Conservation (phyloP, 2,329 filamentous ascomycete genomes). For the Gaeumannomyces sp. region DNA sequence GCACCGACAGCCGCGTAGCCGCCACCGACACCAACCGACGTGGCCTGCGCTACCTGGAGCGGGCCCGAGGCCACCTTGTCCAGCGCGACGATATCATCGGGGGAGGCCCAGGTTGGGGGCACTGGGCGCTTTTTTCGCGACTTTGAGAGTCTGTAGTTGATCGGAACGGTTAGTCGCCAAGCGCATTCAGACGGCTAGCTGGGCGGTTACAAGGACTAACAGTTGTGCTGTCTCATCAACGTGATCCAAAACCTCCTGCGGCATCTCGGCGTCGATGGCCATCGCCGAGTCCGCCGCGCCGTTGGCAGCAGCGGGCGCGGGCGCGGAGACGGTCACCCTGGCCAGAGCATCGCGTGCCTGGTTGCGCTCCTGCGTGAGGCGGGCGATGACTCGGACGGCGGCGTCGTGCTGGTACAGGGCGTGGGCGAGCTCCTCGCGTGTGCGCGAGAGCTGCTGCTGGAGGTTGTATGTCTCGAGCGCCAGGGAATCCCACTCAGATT, state of each 20-base stretch:
- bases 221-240: conserved; percentile 74
- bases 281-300: conserved; percentile 59
- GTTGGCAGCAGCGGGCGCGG: conserved; percentile 4
- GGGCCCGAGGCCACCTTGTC: conserved; percentile 38
- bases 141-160: conserved; percentile 64
- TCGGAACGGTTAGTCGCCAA: neutral
- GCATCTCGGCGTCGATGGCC: conserved; percentile 81
- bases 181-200: too few relatives aligned
- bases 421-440: conserved; percentile 86
- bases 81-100: conserved; percentile 58
- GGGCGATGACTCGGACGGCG: conserved; percentile 88
- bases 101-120: conserved; percentile 77
- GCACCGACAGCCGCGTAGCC: conserved; percentile 70
- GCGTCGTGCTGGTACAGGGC: conserved; percentile 97
- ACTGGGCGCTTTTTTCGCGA: conserved; percentile 83
- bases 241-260: conserved; percentile 62
- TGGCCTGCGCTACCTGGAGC: conserved; percentile 41
- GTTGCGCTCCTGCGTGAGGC: conserved; percentile 84
- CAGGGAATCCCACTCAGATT: conserved; percentile 96
- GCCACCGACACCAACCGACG: conserved; percentile 45
- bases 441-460: conserved; percentile 82
- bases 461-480: conserved; percentile 88
- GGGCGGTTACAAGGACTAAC: neutral
- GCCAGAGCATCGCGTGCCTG: conserved; percentile 86
- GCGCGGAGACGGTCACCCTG: conserved; percentile 63